Evolutionary conservation across 371 early-diverging fungal species (phyloP), one percentile per base, ranked within the genome.

Genomic region (Mortierella sp.): DNA sequence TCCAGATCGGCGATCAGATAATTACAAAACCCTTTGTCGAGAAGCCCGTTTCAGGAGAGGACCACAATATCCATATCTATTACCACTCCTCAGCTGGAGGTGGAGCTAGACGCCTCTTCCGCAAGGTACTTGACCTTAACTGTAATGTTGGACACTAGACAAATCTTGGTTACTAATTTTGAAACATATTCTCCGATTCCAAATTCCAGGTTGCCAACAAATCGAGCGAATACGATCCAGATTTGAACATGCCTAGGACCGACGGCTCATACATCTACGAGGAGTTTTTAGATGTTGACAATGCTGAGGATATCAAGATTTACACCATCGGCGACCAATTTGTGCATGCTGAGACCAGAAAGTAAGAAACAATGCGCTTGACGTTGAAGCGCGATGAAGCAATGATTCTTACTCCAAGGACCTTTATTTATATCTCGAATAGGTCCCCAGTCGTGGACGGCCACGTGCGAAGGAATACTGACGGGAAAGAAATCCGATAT

Each of bases 391-490:
- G 19, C 16, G 48, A 16, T n/a, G 28, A 24, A n/a, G 5, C 10
- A 38, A 36, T n/a, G 38, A 22, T 10, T 7, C 7, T 28, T 3
- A 10, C 16, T 28, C 38, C 13, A 50, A 41, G 41, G 13, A 13
- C 16, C 38, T 57, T 21, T 36, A 24, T 64, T 45, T 40, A 38
- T 15, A 22, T 21, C 13, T n/a, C 36, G 22, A 15, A 16, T 65
- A 95, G 94, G 81, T 97, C 98, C 15, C 99, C 99, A 2, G 98
- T 97, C 0, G 98, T 98, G 7, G 99, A 99, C 84, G 99, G 99
- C 4, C 89, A 94, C 58, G 99, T 99, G 6, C 90, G 94, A 36
- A 92, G 99, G 52, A 98, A 97, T 84, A 92, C 96, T 40, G 97
- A 97, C 38, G 99, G 99, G 41, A 99, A 99, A 85, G 99, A 99